Evolutionary conservation across 495 filamentous ascomycete species (phyloP).

Genomic region (Cryomyces minteri): DNA sequence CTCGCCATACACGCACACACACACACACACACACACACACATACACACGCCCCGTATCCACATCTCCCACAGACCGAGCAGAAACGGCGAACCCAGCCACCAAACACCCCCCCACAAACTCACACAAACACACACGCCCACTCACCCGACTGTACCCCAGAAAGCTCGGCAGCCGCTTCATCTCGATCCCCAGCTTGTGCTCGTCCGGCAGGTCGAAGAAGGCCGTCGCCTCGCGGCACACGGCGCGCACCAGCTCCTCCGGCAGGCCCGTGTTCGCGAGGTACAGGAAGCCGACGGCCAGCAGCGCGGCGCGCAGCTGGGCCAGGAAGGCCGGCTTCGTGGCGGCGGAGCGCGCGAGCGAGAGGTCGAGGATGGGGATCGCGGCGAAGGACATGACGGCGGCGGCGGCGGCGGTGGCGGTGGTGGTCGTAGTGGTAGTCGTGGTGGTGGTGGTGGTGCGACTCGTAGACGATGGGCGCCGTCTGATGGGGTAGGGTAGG

Average conservation of each 20-base stretch:
- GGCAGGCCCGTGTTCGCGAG: slow-evolving; percentile 68
- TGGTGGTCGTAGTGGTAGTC: too few relatives aligned
- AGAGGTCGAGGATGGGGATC: slow-evolving; percentile 68
- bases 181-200: slow-evolving; percentile 70
- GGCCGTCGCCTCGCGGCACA: slow-evolving; percentile 45
- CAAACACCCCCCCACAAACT: background rate
- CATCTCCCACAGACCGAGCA: background rate
- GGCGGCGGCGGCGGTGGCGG: too few relatives aligned
- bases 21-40: too few relatives aligned
- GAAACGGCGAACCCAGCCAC: too few relatives aligned
- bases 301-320: slow-evolving; percentile 55
- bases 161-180: slow-evolving; percentile 50
- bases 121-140: background rate
- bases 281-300: slow-evolving; percentile 90
- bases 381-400: slow-evolving; percentile 35
- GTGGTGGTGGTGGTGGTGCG: too few relatives aligned
- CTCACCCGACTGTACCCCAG: slow-evolving; percentile 21
- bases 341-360: slow-evolving; percentile 36
- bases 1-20: too few relatives aligned
- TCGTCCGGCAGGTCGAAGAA: slow-evolving; percentile 73
- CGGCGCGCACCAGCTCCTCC: slow-evolving; percentile 41
- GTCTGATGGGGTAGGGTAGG: too few relatives aligned
- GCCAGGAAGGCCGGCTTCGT: slow-evolving; percentile 62
- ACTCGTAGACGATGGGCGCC: too few relatives aligned
- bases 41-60: background rate